These are phyloP conservation scores for Pisolithus sp. DNA, from an alignment of 768 basidiomycete species.

Conservation along the genomic window DNA sequence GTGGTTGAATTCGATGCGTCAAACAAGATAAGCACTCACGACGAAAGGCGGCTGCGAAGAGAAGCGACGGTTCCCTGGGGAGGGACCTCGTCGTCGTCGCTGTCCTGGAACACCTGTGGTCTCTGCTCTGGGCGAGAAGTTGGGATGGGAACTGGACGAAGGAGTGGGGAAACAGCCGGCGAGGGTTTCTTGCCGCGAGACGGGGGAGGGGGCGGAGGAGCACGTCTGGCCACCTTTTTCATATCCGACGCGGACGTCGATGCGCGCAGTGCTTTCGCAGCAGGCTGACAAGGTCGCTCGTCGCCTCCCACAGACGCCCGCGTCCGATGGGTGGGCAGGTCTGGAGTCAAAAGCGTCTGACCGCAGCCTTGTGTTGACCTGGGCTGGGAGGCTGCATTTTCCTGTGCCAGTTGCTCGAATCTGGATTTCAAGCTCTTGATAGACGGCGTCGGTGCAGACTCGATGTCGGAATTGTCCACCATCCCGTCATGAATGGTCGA, in stretches of 20 bases:
- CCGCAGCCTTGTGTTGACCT: constrained; percentile 6
- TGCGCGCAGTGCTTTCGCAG: constrained; percentile 33
- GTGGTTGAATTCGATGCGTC: neutral
- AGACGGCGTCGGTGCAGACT: constrained; percentile 51
- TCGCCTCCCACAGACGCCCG: constrained; percentile 27
- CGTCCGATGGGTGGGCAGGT: constrained; percentile 35
- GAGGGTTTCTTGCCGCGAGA: constrained; percentile 33
- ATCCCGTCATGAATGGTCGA: constrained; percentile 4
- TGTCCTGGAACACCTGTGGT: constrained; percentile 1
- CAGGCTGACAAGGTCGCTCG: constrained; percentile 20
- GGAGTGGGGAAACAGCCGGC: constrained; percentile 41
- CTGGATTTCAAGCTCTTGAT: constrained; percentile 64
- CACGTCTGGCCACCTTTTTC: constrained; percentile 37
- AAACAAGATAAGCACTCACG: constrained; percentile 33
- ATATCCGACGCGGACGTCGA: constrained; percentile 53
- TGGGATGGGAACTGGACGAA: constrained; percentile 45
- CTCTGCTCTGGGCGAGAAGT: constrained; percentile 18
- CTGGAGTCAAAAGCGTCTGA: constrained; percentile 18
- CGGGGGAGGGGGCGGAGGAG: constrained; percentile 56
- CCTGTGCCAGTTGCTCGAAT: constrained; percentile 62
- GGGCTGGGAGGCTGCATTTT: constrained; percentile 16
- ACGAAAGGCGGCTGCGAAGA: constrained; percentile 37
- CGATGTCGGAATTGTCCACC: constrained; percentile 30
- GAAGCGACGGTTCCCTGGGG: constrained; percentile 31
- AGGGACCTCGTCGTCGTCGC: constrained; percentile 9